These are phyloP conservation scores for Tuber microsphaerosporum DNA, from an alignment of 495 filamentous ascomycete genomes.

Conservation along the genomic window DNA sequence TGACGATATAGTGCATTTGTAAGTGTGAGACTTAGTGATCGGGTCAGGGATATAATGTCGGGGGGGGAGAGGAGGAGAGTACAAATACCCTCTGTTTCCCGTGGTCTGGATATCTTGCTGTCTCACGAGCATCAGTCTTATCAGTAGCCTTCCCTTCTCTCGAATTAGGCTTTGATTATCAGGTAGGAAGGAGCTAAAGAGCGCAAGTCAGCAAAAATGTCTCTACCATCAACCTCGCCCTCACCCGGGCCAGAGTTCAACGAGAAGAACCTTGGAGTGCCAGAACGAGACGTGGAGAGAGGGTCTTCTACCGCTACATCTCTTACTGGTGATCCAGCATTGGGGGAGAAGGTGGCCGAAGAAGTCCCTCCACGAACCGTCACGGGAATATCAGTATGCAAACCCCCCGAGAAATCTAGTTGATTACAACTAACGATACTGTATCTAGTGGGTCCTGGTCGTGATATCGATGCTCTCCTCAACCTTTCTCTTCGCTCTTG, in stretches of 20 bases:
- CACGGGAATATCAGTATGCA: conserved; percentile 17
- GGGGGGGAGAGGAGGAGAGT: neutral
- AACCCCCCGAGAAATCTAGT: neutral
- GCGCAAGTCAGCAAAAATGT: neutral
- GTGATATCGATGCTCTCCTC: conserved; percentile 47
- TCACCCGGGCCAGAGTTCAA: neutral
- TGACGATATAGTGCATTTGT: neutral
- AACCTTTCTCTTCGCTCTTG: conserved; percentile 53
- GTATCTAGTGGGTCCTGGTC: conserved; percentile 45
- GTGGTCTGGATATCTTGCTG: neutral
- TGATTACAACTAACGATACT: neutral
- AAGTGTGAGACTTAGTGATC: neutral
- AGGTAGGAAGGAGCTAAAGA: neutral
- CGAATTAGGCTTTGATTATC: neutral
- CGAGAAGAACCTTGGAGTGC: neutral
- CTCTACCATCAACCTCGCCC: neutral
- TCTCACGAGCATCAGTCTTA: neutral
- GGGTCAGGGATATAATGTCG: neutral
- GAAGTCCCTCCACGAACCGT: conserved; percentile 9
- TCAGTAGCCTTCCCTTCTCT: neutral
- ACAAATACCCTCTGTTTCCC: neutral
- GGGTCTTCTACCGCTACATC: neutral
- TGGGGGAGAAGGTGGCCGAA: neutral
- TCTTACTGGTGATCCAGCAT: neutral
- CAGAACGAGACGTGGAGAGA: neutral